These are phyloP conservation scores for Penicillium longicatenatum DNA, from an alignment of 495 filamentous ascomycete species.

Conservation along the genomic window DNA sequence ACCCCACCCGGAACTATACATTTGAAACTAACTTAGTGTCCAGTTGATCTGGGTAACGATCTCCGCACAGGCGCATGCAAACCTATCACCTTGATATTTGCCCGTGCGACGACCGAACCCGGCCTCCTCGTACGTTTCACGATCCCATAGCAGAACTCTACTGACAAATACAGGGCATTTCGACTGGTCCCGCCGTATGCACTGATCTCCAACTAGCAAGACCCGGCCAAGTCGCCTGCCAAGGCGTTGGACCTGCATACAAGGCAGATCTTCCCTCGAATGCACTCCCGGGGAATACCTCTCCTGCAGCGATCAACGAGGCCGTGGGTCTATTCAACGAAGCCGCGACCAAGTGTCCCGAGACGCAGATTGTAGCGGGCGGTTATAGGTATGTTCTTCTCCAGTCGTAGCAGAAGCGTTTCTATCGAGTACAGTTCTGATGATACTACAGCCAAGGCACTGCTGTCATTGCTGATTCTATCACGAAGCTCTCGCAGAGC, in stretches of 20 bases:
- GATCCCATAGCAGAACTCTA: background rate
- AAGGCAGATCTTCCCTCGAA: slow-evolving; percentile 31
- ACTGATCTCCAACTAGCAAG: slow-evolving; percentile 33
- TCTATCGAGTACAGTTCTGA: background rate
- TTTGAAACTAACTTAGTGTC: background rate
- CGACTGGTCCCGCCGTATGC: slow-evolving; percentile 43
- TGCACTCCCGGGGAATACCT: slow-evolving; percentile 28
- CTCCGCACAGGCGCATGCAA: slow-evolving; percentile 48
- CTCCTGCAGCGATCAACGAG: slow-evolving; percentile 23
- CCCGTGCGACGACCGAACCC: slow-evolving; percentile 50
- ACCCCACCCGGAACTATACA: background rate
- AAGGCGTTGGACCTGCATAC: slow-evolving; percentile 41
- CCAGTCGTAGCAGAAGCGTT: background rate
- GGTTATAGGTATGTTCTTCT: background rate
- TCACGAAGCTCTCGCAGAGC: slow-evolving; percentile 39
- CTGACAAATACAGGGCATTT: slow-evolving; percentile 31
- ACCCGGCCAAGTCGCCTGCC: slow-evolving; percentile 33
- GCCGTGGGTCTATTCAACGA: background rate
- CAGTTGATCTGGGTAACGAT: slow-evolving; percentile 37
- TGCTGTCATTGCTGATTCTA: slow-evolving; percentile 52
- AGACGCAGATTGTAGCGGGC: background rate
- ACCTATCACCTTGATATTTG: slow-evolving; percentile 53
- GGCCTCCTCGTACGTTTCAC: slow-evolving; percentile 13
- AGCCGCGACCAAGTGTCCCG: background rate
- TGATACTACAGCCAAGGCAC: slow-evolving; percentile 50